Conservation (phyloP, 441 rosid genomes). For the Populus hybrid region DNA sequence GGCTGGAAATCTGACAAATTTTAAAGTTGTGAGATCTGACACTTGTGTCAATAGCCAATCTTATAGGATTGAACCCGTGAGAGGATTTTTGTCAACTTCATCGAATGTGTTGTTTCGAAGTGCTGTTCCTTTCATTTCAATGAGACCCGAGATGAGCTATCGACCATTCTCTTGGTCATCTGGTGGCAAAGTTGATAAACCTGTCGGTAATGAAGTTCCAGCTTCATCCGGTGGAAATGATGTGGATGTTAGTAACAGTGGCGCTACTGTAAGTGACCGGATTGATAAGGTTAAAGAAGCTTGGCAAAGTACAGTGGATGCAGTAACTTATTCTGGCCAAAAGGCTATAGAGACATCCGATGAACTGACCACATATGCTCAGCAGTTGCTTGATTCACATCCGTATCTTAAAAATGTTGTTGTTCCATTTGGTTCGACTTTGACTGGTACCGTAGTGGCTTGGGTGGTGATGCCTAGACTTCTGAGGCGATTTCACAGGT, state of each 20-base stretch:
- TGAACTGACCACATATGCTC: constrained; percentile 50
- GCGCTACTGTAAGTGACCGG: constrained; percentile 42
- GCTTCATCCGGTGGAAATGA: constrained; percentile 37
- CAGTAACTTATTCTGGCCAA: constrained; percentile 39
- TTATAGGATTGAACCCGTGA: constrained; percentile 11
- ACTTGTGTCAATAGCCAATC: constrained; percentile 6
- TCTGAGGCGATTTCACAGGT: constrained; percentile 68
- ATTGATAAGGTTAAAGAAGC: constrained; percentile 51
- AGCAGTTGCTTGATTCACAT: constrained; percentile 56
- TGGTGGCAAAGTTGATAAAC: constrained; percentile 39
- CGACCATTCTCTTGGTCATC: constrained; percentile 43
- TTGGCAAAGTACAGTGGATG: constrained; percentile 43
- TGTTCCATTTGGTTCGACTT: constrained; percentile 55
- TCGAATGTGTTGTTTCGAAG: constrained; percentile 15
- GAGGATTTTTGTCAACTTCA: constrained; percentile 20
- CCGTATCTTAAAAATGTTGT: constrained; percentile 61
- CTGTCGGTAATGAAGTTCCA: constrained; percentile 24
- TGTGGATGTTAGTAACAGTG: constrained; percentile 26
- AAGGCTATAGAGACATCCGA: constrained; percentile 57
- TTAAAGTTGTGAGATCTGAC: constrained; percentile 12
- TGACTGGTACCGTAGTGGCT: constrained; percentile 58
- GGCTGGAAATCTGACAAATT: constrained; percentile 15
- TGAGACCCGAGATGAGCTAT: constrained; percentile 24
- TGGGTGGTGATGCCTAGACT: constrained; percentile 89
- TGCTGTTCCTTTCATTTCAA: constrained; percentile 28